Conservation (phyloP, 2,329 filamentous ascomycete species). For the Diplodia sapinea region DNA sequence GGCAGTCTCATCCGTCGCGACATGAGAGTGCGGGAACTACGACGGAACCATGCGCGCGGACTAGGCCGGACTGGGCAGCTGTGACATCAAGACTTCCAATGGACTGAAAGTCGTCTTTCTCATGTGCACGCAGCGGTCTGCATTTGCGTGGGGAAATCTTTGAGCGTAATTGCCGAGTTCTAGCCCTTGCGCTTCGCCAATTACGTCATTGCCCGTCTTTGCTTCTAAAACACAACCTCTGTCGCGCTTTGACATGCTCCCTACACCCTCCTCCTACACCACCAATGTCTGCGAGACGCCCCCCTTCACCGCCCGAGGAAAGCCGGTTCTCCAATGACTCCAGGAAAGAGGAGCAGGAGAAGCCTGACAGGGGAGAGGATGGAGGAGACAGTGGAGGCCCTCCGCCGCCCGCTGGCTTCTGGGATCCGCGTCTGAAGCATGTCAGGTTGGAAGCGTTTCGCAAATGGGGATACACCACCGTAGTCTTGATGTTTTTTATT, state of each 20-base stretch:
- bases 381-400: neutral
- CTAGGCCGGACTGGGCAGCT: neutral
- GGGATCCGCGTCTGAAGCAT: slow-evolving; percentile 49
- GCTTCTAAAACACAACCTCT: neutral
- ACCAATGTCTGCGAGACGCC: neutral
- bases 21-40: neutral
- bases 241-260: no score
- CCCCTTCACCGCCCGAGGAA: neutral
- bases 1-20: neutral
- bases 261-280: no score
- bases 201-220: neutral
- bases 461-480: slow-evolving; percentile 53
- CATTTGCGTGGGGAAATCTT: no score
- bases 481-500: slow-evolving; percentile 62
- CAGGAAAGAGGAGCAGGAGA: neutral
- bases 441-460: slow-evolving; percentile 48
- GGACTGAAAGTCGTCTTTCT: neutral
- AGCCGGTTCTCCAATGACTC: neutral
- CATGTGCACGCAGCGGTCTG: no score
- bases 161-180: neutral
- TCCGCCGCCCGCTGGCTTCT: slow-evolving; percentile 53
- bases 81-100: slow-evolving; percentile 13
- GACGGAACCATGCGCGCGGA: neutral
- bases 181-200: neutral
- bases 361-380: neutral